These are phyloP conservation scores for Lupinus albus DNA, from an alignment of 306 rosid species.

Conservation along the genomic window DNA sequence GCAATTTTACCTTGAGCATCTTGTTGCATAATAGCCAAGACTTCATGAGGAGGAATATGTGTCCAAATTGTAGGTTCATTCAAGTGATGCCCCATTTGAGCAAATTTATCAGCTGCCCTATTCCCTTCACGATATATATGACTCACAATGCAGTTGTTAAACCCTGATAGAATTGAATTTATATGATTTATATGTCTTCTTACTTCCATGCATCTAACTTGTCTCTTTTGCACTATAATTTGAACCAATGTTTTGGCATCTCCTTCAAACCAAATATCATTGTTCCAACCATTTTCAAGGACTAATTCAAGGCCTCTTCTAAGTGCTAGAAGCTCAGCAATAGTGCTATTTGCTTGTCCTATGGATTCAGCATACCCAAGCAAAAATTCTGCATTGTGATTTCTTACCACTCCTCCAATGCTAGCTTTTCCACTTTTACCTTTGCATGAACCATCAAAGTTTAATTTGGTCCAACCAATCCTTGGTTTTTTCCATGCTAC, in stretches of 20 bases:
- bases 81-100: conserved; percentile 64
- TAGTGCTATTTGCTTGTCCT: conserved; percentile 62
- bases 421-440: conserved; percentile 52
- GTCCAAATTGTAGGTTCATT: conserved; percentile 59
- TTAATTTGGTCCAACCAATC: conserved; percentile 68
- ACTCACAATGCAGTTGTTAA: conserved; percentile 47
- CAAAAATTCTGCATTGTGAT: conserved; percentile 69
- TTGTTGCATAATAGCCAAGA: conserved; percentile 50
- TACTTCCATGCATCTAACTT: conserved; percentile 55
- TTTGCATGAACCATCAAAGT: conserved; percentile 73
- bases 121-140: conserved; percentile 76
- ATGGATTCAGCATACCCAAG: conserved; percentile 74
- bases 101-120: conserved; percentile 69
- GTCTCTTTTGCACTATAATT: conserved; percentile 45
- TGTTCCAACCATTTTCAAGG: conserved; percentile 70
- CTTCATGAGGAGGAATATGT: conserved; percentile 55
- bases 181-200: conserved; percentile 53
- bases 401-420: conserved; percentile 71
- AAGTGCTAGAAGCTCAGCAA: conserved; percentile 64
- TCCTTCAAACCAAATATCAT: conserved; percentile 77
- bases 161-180: conserved; percentile 48
- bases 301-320: conserved; percentile 69
- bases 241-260: conserved; percentile 68
- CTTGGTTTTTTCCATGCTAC: conserved; percentile 75
- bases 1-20: conserved; percentile 76